Evolutionary conservation across 805 yeast genomes (phyloP), one percentile per base, ranked within the genome.

Genomic region (Cyberlindnera veronae): DNA sequence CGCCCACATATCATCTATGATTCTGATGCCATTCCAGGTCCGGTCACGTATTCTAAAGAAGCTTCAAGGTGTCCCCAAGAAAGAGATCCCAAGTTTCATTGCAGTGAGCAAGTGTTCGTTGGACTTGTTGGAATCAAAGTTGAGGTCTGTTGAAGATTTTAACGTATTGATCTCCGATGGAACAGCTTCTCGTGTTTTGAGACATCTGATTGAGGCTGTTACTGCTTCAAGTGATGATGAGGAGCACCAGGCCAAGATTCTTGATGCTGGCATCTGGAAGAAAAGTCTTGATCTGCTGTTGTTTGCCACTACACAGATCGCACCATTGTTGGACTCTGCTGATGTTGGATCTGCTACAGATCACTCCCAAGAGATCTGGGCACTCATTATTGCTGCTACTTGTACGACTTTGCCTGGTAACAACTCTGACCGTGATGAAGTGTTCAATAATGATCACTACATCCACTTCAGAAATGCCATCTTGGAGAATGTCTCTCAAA

Each of bases 11-110:
- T 71, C 78, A 19, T 63, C 69, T 7, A 68, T 82, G 33, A 57
- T 74, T 2, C 66, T 72, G 2, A 64, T 81, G 36, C 89, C 90
- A 3, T 81, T 77, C 55, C 79, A 77, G 5, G 75, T 79, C 0
- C 66, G 84, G 42, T 70, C 67, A 16, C 63, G 79, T 40, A 81
- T 83, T 30, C 70, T 74, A 37, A 71, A 67, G 41, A 81, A 81
- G 51, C 56, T 83, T 19, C 62, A 63, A 59, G 63, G 63, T 52
- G 51, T 66, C 42, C 38, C 63, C 44, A 57, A 53, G 32, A 42
- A 53, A 0, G 71, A 75, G 36, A 71, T 82, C 22, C 86, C 90
- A 3, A 71, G 84, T 0, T 84, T 84, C 51, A 69, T 76, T 22
- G 79, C 85, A 0, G 62, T 79, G 1, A 74, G 89, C 49, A 71